Evolutionary conservation across 305 asterid genomes (phyloP).

Genomic region (Fraxinus platypoda): DNA sequence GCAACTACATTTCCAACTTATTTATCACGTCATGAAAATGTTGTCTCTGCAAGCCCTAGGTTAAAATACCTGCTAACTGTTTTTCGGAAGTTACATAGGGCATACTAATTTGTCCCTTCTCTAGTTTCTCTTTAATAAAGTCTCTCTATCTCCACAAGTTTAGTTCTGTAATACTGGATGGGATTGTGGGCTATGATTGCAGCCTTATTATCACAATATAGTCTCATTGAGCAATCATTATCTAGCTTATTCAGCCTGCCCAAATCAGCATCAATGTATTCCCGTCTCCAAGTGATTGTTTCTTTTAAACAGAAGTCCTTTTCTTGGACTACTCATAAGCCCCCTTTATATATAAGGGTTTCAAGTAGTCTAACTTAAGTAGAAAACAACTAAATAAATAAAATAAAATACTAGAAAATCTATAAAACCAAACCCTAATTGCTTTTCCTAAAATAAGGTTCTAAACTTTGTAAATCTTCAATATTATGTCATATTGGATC

Average conservation of each 20-base stretch:
- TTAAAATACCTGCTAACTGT: not conserved
- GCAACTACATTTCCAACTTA: not conserved
- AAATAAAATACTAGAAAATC: not conserved
- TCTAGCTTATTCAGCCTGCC: not conserved
- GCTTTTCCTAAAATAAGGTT: not conserved
- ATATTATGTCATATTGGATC: not conserved
- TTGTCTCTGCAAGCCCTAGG: slow-evolving; percentile 1
- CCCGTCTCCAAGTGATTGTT: not conserved
- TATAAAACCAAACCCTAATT: not conserved
- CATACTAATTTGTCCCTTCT: not conserved
- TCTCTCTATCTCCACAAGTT: not conserved
- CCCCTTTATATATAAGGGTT: not conserved
- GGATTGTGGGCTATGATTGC: not conserved
- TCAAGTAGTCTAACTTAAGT: not conserved
- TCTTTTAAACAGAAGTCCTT: not conserved
- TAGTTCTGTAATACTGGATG: not conserved
- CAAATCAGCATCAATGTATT: not conserved
- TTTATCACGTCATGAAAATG: not conserved
- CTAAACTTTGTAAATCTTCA: not conserved
- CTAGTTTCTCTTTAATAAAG: not conserved
- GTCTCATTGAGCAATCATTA: not conserved
- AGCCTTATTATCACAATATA: not conserved
- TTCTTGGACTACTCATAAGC: not conserved
- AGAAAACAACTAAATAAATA: not conserved
- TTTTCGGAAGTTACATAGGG: not conserved